A percentile compares a stretch with the other conserved stretches of the same genome.
Evolutionary conservation across 257 asterid species (phyloP).

Genomic region (Petunia secreta): DNA sequence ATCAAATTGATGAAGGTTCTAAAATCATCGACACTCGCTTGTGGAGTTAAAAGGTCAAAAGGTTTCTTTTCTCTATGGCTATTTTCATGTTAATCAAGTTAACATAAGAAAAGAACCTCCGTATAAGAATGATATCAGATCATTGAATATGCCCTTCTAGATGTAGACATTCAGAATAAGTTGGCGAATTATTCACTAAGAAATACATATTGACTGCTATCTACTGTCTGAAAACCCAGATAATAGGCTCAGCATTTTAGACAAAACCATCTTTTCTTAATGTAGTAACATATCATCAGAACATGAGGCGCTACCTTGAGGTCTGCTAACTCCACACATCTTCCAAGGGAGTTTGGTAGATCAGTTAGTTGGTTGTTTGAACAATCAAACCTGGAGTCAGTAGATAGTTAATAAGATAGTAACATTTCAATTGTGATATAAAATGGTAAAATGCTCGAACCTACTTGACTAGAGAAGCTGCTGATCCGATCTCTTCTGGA

Average conservation of each 20-base stretch:
- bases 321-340: conserved; percentile 66
- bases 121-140: neutral
- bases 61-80: neutral
- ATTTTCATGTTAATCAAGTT: conserved; percentile 6
- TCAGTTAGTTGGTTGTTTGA: conserved; percentile 70
- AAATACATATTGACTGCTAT: neutral
- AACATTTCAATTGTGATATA: neutral
- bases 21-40: neutral
- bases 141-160: conserved; percentile 6
- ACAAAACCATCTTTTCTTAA: conserved; percentile 14
- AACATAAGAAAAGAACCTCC: neutral
- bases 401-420: conserved; percentile 17
- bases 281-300: conserved; percentile 2
- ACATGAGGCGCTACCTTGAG: conserved; percentile 61
- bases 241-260: neutral
- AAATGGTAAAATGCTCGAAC: conserved; percentile 37
- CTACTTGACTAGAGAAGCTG: conserved; percentile 80
- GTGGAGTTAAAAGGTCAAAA: neutral
- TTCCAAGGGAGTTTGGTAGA: conserved; percentile 81
- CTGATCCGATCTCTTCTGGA: conserved; percentile 86
- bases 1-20: neutral
- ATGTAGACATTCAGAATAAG: conserved; percentile 7
- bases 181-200: neutral
- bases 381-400: conserved; percentile 81
- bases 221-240: neutral